Evolutionary conservation across 2,329 filamentous ascomycete genomes (phyloP), one percentile per base, ranked within the genome.

Genomic region (Pleurostoma richardsiae): DNA sequence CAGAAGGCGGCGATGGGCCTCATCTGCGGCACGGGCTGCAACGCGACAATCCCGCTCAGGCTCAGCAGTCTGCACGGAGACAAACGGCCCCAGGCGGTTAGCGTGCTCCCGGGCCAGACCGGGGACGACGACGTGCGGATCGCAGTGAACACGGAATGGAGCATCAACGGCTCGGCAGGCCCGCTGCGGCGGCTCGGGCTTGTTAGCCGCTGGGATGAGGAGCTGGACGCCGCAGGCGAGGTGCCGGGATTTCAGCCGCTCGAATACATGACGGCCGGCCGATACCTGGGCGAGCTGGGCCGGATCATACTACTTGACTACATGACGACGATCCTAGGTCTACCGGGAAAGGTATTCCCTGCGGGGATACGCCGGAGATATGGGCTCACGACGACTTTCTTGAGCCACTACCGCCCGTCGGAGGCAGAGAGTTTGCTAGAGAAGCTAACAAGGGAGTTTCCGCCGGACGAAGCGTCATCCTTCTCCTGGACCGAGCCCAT

Each of bases 91-190:
- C 65, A 57, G 52, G 72, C 66, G 39, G 66, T 81, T 41, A 71
- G 70, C 49, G 64, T 74, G 5, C 65, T 80, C 33, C 72, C 72
- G 11, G 73, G 67, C 10, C 67, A 66, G 51, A 63, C 67, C 47
- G 55, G 52, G 27, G 53, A 71, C 2, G 67, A 72, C 10, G 73
- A 85, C 5, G 69, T 78, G n/a, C 83, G 80, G 54, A 83, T 90
- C 10, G 80, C 88, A 4, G 82, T 92, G 52, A 92, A 92, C 59
- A 92, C 88, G 0, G 88, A 94, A 65, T 91, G 86, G 85, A 88
- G 85, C 44, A 90, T 94, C 56, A 84, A 83, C 29, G 88, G 88
- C 5, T 82, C 87, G 3, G 82, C 82, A n/a, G 71, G 75, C 5
- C 85, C 88, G 1, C 68, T 92, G 45, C 71, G 75, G 28, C 74